Conservation (phyloP, 2,329 filamentous ascomycete species). For the Lasiodiplodia sp. region DNA sequence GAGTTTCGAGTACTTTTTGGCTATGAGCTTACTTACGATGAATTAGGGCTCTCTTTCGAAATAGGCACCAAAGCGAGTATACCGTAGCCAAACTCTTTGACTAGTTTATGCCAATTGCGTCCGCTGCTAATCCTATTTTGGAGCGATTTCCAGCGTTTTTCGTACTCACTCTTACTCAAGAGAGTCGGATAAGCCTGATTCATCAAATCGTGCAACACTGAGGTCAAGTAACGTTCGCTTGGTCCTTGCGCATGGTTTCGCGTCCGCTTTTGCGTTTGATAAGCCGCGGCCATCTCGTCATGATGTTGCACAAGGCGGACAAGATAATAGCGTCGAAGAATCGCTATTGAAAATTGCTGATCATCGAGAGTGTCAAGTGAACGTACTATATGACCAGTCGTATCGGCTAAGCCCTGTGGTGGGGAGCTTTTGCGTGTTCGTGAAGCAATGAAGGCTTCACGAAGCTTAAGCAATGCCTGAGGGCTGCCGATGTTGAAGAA, state of each 20-base stretch:
- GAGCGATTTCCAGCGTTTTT: neutral
- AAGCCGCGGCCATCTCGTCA: neutral
- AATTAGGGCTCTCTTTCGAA: neutral
- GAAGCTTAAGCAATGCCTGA: neutral
- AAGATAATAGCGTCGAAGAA: slow-evolving; percentile 9
- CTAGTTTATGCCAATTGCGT: slow-evolving; percentile 3
- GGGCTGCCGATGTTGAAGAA: slow-evolving; percentile 18
- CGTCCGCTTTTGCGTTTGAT: neutral
- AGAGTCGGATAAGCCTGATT: neutral
- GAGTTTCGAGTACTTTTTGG: neutral
- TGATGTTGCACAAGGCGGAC: neutral
- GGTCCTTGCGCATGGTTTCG: neutral
- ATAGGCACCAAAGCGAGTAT: slow-evolving; percentile 19
- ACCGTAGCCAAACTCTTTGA: neutral
- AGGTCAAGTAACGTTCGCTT: neutral
- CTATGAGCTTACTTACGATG: neutral
- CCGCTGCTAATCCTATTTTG: neutral
- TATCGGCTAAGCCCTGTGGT: neutral
- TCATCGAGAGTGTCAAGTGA: neutral
- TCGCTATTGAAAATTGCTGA: neutral
- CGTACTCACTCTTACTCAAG: neutral
- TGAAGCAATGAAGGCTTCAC: slow-evolving; percentile 1
- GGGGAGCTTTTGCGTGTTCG: neutral
- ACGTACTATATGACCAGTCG: neutral
- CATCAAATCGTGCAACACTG: neutral